phyloP scores from a whole-genome alignment of 768 basidiomycete genomes.

The Rhodotorula sphaerocarpa region DNA sequence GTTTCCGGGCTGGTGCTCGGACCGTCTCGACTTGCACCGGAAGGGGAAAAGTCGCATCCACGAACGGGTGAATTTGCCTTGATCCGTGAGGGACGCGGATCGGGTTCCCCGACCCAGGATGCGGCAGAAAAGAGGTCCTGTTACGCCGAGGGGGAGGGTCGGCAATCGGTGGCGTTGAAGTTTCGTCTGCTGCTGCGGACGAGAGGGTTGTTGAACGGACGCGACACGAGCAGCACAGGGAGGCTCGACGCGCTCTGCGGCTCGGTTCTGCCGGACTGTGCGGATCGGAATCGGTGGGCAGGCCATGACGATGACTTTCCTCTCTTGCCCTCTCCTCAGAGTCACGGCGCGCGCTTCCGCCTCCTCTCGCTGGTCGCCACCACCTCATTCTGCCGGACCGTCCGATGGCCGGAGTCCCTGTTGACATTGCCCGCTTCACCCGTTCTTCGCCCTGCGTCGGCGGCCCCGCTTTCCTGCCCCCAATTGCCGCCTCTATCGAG shows the following conservation, averaged over 20 bases:
- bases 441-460: no score
- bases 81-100: slow-evolving; percentile 8
- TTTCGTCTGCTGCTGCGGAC: no score
- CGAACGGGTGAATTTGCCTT: not conserved
- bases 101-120: not conserved
- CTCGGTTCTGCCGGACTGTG: no score
- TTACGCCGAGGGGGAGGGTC: slow-evolving; percentile 6
- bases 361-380: no score
- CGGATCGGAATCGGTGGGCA: no score
- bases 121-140: slow-evolving; percentile 12
- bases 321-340: no score
- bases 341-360: no score
- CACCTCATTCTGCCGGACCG: not conserved
- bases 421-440: not conserved
- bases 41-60: no score
- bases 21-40: not conserved
- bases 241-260: not conserved
- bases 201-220: no score
- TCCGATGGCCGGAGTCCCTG: not conserved
- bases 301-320: no score
- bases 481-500: not conserved
- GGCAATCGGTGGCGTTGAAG: slow-evolving; percentile 1
- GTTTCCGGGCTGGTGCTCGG: no score
- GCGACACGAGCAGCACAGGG: slow-evolving; percentile 7
- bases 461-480: no score